Evolutionary conservation across 2,329 filamentous ascomycete genomes (phyloP), one percentile per base, ranked within the genome.

Genomic region (Diplocarpon mali): DNA sequence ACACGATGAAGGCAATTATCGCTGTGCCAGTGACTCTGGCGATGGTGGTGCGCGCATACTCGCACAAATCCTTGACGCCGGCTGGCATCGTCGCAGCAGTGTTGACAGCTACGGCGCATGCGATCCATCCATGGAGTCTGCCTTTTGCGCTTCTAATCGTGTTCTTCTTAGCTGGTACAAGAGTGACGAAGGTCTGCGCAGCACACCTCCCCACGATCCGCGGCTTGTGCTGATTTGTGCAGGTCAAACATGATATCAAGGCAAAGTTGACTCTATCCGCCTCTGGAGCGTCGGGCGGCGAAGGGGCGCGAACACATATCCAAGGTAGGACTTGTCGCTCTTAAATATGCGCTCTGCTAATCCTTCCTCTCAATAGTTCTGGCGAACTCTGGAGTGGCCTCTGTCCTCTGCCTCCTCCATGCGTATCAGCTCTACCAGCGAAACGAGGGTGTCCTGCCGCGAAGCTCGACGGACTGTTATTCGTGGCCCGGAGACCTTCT

Each of bases 51-150:
- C 75, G 84, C 48, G 82, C 85, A 29, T 76, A 76, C 65, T 78
- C 73, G 38, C 80, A 78, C 55, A 82, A 85, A 45, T 89, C 83
- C 17, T 73, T 98, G 32, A 96, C 90, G 0, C 76, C 82, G 0
- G 67, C 72, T 6, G 90, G 89, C 49, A 76, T 95, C 55, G 55
- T 82, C 31, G 75, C 76, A 11, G 90, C 90, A 3, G 69, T 72
- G 5, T 57, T 83, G 35, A 94, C 89, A 3, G 89, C 87, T 3
- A 63, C 75, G 37, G 76, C 83, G 10, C 92, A 98, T 63, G 87
- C 88, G 13, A 67, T 89, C n/a, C 89, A 96, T 64, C 90, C 90
- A 3, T 95, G 87, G 82, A 85, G 85, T 48, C 69, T 89, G n/a
- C 89, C 87, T n/a, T 93, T 95, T 66, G 75, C 75, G 24, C 72